phyloP scores from a whole-genome alignment of 164 flowering plant species.

The Houttuynia cordata region DNA sequence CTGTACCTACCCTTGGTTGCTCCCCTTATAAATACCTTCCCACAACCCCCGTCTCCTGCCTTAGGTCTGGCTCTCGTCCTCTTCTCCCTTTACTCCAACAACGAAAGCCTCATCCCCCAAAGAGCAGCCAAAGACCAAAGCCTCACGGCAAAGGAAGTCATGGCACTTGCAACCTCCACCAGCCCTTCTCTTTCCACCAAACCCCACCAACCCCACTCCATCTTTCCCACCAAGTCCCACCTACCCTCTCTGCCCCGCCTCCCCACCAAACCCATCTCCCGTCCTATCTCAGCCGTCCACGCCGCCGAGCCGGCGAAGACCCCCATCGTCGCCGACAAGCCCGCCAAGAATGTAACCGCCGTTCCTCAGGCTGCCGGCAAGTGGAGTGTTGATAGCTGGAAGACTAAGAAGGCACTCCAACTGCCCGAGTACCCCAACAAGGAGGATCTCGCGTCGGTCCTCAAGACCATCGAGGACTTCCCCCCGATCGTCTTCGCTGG shows the following conservation, averaged over 20 bases:
- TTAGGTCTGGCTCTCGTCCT: too few species aligned
- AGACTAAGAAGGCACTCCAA: constrained; percentile 63
- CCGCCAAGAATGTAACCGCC: background rate
- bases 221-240: constrained; percentile 14
- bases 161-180: constrained; percentile 14
- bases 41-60: too few species aligned
- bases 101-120: too few species aligned
- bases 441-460: constrained; percentile 49
- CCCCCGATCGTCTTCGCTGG: constrained; percentile 93
- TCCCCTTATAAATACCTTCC: too few species aligned
- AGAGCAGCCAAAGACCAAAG: background rate
- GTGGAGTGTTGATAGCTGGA: constrained; percentile 78
- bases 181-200: constrained; percentile 11
- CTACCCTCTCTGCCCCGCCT: constrained; percentile 7
- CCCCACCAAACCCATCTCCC: constrained; percentile 13
- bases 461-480: constrained; percentile 51
- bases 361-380: constrained; percentile 15
- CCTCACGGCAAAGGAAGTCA: background rate
- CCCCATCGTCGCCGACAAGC: constrained; percentile 14
- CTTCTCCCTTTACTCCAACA: too few species aligned
- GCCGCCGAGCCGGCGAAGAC: constrained; percentile 39
- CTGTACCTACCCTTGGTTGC: too few species aligned
- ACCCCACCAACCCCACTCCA: constrained; percentile 9
- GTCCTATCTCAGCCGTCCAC: constrained; percentile 48
- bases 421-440: constrained; percentile 68